These are phyloP conservation scores for Flaveria floridana DNA, from an alignment of 140 eudicot species.

Conservation along the genomic window DNA sequence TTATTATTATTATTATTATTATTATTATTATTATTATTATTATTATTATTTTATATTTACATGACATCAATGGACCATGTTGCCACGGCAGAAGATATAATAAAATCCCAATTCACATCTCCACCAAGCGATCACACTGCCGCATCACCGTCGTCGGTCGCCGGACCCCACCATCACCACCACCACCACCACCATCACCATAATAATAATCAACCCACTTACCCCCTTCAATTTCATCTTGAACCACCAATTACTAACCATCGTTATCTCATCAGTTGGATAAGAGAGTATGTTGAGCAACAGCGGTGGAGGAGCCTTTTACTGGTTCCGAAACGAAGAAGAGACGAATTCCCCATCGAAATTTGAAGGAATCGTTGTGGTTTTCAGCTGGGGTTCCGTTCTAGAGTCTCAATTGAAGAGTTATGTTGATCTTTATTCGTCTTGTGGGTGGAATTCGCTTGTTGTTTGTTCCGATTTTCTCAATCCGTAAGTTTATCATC, in stretches of 20 bases:
- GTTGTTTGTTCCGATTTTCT: constrained; percentile 70
- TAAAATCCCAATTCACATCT: constrained; percentile 29
- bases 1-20: no score
- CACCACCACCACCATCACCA: constrained; percentile 40
- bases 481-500: constrained; percentile 52
- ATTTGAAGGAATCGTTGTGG: constrained; percentile 57
- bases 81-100: not conserved
- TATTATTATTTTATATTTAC: no score
- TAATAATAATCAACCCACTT: not conserved
- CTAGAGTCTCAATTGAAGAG: constrained; percentile 35
- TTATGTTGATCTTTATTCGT: constrained; percentile 47
- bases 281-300: constrained; percentile 28
- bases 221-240: not conserved
- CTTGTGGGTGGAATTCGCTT: constrained; percentile 76
- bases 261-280: constrained; percentile 9
- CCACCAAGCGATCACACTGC: constrained; percentile 41
- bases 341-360: constrained; percentile 14
- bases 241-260: not conserved
- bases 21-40: no score
- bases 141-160: constrained; percentile 30
- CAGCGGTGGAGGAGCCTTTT: constrained; percentile 57
- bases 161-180: constrained; percentile 39
- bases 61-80: constrained; percentile 20
- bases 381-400: constrained; percentile 63
- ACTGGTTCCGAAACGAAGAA: constrained; percentile 53